Conservation (phyloP, 345 rosid genomes). For the Geranium rotundifolium region DNA sequence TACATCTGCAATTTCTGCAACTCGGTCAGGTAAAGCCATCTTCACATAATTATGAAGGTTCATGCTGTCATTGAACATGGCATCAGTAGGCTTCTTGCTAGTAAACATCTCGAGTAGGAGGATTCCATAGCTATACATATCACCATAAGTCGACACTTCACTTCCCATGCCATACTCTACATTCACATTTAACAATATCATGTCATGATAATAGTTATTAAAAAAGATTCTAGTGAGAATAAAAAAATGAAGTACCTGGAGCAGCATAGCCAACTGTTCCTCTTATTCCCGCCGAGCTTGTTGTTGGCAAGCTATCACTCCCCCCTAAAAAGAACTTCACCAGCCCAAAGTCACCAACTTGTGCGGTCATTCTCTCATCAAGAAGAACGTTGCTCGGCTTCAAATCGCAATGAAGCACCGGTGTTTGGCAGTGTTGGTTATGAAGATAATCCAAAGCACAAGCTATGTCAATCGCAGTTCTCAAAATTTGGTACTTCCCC, state of each 20-base stretch:
- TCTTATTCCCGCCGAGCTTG: constrained; percentile 24
- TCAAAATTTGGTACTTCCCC: background rate
- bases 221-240: background rate
- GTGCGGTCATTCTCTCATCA: constrained; percentile 9
- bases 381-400: constrained; percentile 18
- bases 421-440: constrained; percentile 5
- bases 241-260: constrained; percentile 16
- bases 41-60: constrained; percentile 20
- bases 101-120: constrained; percentile 33
- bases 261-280: constrained; percentile 39
- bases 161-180: constrained; percentile 32
- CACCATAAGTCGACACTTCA: constrained; percentile 24
- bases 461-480: constrained; percentile 10
- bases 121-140: constrained; percentile 19
- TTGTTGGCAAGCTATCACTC: background rate
- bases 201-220: background rate
- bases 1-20: background rate
- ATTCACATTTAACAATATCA: background rate
- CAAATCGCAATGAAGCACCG: constrained; percentile 12
- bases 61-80: constrained; percentile 15
- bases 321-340: constrained; percentile 7
- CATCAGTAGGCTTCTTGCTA: constrained; percentile 23
- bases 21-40: constrained; percentile 7
- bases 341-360: constrained; percentile 14
- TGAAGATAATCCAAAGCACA: constrained; percentile 16